Conservation (phyloP, 495 filamentous ascomycete species). For the Hyaloscypha bicolor region DNA sequence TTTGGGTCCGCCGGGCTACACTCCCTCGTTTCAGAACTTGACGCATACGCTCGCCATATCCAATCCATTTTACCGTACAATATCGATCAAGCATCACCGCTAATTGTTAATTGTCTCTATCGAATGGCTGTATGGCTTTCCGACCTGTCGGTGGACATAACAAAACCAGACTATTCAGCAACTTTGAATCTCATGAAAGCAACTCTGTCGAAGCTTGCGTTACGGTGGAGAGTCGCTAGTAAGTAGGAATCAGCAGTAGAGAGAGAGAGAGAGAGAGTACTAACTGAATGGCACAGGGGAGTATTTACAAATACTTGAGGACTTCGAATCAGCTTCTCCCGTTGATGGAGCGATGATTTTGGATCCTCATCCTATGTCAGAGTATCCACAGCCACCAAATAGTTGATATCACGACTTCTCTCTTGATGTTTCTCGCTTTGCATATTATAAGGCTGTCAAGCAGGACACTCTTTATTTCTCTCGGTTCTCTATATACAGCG, state of each 20-base stretch:
- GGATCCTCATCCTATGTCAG: neutral
- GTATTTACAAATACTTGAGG: neutral
- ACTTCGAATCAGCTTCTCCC: neutral
- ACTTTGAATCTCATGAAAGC: neutral
- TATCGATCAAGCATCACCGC: neutral
- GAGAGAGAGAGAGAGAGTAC: neutral
- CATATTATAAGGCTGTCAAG: no score
- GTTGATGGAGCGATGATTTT: neutral
- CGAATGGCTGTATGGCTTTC: neutral
- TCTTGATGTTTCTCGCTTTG: neutral
- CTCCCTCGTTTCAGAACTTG: neutral
- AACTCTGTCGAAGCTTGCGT: neutral
- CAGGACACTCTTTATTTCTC: neutral
- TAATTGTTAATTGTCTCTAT: conserved; percentile 10
- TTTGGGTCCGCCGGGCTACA: neutral
- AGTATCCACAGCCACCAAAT: neutral
- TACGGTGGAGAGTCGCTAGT: neutral
- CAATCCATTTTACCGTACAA: conserved; percentile 9
- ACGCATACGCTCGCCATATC: neutral
- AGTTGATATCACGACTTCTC: neutral
- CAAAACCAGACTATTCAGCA: neutral
- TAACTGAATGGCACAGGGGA: neutral
- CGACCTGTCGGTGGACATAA: no score
- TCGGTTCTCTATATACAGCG: neutral
- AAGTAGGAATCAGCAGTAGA: neutral